These are phyloP conservation scores for Ophiosphaerella herpotricha DNA, from an alignment of 2,329 filamentous ascomycete species.

Conservation along the genomic window DNA sequence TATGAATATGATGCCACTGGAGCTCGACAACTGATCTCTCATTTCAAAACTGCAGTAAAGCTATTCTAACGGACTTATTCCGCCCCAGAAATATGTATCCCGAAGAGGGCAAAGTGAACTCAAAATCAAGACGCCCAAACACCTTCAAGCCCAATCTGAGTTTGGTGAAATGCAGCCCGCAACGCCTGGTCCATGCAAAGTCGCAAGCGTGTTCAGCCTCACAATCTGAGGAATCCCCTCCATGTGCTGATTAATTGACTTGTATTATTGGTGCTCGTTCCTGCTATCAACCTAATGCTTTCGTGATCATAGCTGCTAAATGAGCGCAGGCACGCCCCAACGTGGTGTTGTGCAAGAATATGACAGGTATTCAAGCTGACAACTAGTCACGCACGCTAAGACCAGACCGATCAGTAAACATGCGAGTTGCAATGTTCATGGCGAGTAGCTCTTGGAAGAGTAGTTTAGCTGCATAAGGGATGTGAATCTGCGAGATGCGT, in stretches of 20 bases:
- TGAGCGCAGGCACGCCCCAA: neutral
- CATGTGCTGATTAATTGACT: neutral
- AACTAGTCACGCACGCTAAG: slow-evolving; percentile 65
- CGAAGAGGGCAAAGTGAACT: neutral
- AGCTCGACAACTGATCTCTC: too few relatives aligned
- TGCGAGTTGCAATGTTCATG: slow-evolving; percentile 97
- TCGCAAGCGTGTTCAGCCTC: neutral
- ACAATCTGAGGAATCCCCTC: neutral
- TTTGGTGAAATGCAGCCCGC: too few relatives aligned
- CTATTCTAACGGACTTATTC: too few relatives aligned
- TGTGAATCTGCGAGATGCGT: slow-evolving; percentile 95
- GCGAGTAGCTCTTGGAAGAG: slow-evolving; percentile 97
- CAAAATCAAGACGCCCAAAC: too few relatives aligned
- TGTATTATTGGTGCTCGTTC: neutral
- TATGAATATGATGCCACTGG: neutral
- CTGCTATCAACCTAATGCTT: neutral
- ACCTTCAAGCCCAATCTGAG: slow-evolving; percentile 1
- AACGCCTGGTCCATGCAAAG: neutral
- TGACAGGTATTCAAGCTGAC: neutral
- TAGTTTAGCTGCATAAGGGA: slow-evolving; percentile 96
- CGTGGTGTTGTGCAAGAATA: neutral
- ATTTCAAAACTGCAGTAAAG: too few relatives aligned
- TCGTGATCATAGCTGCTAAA: neutral
- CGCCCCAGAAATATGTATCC: neutral
- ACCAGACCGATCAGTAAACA: slow-evolving; percentile 88